Percentiles rank a stretch among this genome's conserved stretches.
Evolutionary conservation across 1,284 basidiomycete genomes (phyloP).

Genomic region (Austroboletus novae-zelandiae): DNA sequence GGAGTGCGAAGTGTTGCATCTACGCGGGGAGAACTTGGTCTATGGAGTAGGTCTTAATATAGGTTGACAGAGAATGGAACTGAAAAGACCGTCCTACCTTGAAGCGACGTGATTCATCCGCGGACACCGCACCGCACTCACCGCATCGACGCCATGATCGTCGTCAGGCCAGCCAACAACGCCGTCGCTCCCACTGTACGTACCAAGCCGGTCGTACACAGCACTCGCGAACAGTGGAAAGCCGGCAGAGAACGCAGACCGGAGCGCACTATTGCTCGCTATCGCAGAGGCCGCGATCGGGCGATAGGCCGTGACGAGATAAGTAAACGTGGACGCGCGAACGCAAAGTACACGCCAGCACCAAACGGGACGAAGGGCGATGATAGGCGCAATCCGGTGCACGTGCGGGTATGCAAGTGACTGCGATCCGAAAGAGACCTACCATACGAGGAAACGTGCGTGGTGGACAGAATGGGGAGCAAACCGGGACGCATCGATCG

Average conservation of each 20-base stretch:
- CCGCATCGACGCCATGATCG: slow-evolving; percentile 71
- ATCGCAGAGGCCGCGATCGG: slow-evolving; percentile 78
- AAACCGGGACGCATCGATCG: slow-evolving; percentile 43
- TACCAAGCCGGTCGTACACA: slow-evolving; percentile 50
- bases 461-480: not conserved
- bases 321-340: slow-evolving; percentile 71
- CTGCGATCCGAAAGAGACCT: slow-evolving; percentile 72
- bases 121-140: slow-evolving; percentile 34
- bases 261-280: slow-evolving; percentile 68
- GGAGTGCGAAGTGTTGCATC: too few relatives aligned
- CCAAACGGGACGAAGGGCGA: slow-evolving; percentile 64
- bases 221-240: slow-evolving; percentile 69
- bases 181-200: slow-evolving; percentile 81
- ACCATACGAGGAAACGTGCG: not conserved
- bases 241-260: slow-evolving; percentile 65
- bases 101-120: too few relatives aligned
- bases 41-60: too few relatives aligned
- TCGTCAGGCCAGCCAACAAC: slow-evolving; percentile 70
- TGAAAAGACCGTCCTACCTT: too few relatives aligned
- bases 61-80: too few relatives aligned
- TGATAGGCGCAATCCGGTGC: slow-evolving; percentile 72
- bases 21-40: too few relatives aligned
- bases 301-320: slow-evolving; percentile 69
- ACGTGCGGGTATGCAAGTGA: slow-evolving; percentile 63
- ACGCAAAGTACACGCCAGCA: slow-evolving; percentile 52